Conservation (phyloP, 2,329 filamentous ascomycete species). For the Chaetomium strumarium region DNA sequence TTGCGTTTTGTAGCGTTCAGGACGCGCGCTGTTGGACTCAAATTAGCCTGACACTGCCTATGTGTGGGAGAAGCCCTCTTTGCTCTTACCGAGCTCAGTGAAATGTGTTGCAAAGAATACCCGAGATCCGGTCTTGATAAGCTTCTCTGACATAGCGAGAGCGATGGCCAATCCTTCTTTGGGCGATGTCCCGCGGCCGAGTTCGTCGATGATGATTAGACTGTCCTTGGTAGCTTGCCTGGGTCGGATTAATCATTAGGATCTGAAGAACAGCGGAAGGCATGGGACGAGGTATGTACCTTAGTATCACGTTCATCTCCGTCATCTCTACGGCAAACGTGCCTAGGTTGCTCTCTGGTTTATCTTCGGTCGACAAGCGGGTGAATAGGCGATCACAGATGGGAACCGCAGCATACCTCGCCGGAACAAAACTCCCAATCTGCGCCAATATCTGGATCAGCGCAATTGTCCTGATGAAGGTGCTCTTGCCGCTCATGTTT, state of each 20-base stretch:
- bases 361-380: conserved; percentile 79
- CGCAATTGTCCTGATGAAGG: conserved; percentile 82
- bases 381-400: conserved; percentile 82
- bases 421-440: conserved; percentile 85
- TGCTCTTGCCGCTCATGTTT: conserved; percentile 98
- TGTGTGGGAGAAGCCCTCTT: not conserved
- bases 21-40: conserved; percentile 64
- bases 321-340: conserved; percentile 95
- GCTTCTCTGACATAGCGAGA: conserved; percentile 79
- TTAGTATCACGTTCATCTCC: conserved; percentile 88
- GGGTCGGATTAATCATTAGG: not conserved
- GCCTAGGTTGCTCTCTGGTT: conserved; percentile 82
- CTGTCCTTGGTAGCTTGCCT: conserved; percentile 71
- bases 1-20: conserved; percentile 67
- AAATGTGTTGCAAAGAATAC: conserved; percentile 97
- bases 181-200: conserved; percentile 85
- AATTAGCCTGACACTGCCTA: not conserved
- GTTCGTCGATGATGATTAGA: conserved; percentile 81
- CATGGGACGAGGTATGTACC: conserved; percentile 31
- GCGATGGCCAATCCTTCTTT: conserved; percentile 85
- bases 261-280: not conserved
- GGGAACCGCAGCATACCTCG: conserved; percentile 73
- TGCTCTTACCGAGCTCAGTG: conserved; percentile 57
- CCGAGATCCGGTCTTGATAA: conserved; percentile 70
- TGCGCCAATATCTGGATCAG: conserved; percentile 90